Evolutionary conservation across 805 yeast species (phyloP), one percentile per base, ranked within the genome.

Genomic region (Candida broadrunensis): DNA sequence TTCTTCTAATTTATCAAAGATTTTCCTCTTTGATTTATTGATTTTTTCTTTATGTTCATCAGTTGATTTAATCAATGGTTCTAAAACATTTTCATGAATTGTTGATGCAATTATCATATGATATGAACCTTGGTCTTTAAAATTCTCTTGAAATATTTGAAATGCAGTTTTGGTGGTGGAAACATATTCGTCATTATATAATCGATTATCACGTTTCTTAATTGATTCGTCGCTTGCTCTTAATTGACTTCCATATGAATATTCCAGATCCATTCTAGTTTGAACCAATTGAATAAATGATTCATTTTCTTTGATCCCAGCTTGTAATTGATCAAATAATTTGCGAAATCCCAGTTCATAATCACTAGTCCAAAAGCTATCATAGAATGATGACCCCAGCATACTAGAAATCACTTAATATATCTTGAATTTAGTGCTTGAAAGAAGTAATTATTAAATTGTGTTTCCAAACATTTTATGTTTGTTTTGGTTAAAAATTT

Each of bases 11-110:
- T 78, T 80, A 16, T 65, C 70, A 37, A 65, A 61, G 31, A 87
- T 61, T 4, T 72, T 67, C 42, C 72, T 67, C 40, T 81, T 83
- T 14, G 86, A 78, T 51, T 75, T 78, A 30, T 75, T 79, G 2
- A 88, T 73, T 35, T 95, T 65, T 49, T 77, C 77, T 39, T 74
- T 75, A 60, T 88, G 95, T 39, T 83, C 89, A 14, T 66, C 68
- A 32, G 89, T 74, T 95, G 95, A 88, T 50, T 75, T 74, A 9
- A 77, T 60, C 52, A 88, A 88, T 1, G 95, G 96, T 18, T 71
- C 72, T 37, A 85, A 55, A 1, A 88, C 91, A 58, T 78, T 64
- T 1, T 64, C 52, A 41, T 76, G 73, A 44, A 88, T 81, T 47
- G 76, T 78, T 4, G 73, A 67, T 1, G 91, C 85, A 20, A 87